These are phyloP conservation scores for Epichloe coenophiala DNA, from an alignment of 2,329 filamentous ascomycete genomes.

Conservation along the genomic window DNA sequence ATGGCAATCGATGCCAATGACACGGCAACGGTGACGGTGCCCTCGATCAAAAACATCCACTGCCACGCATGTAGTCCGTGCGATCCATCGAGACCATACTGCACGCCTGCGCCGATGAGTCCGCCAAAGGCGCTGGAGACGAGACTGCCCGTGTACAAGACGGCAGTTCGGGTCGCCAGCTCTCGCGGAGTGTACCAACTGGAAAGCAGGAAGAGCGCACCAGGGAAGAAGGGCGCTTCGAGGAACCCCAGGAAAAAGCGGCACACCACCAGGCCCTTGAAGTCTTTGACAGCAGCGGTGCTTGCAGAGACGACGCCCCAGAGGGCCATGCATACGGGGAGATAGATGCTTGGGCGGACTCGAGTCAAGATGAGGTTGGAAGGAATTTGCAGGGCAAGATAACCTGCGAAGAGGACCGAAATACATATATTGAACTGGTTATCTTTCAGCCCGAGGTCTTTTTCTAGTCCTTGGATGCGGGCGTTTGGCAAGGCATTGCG, in stretches of 20 bases:
- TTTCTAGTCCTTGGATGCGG: background rate
- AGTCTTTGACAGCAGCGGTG: constrained; percentile 28
- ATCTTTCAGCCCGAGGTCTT: background rate
- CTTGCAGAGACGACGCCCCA: constrained; percentile 27
- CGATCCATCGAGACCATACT: constrained; percentile 17
- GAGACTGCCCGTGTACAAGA: constrained; percentile 29
- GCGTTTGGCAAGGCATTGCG: constrained; percentile 5
- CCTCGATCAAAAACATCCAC: constrained; percentile 22
- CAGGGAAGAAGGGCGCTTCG: constrained; percentile 25
- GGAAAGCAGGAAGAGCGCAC: constrained; percentile 28
- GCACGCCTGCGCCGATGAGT: constrained; percentile 29
- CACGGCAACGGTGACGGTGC: constrained; percentile 14
- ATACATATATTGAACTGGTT: constrained; percentile 12
- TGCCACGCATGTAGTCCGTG: constrained; percentile 17
- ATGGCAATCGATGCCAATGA: constrained; percentile 12
- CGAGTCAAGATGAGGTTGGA: constrained; percentile 27
- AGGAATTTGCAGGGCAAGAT: constrained; percentile 18
- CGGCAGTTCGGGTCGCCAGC: constrained; percentile 27
- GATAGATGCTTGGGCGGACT: constrained; percentile 29
- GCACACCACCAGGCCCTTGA: constrained; percentile 26
- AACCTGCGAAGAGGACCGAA: constrained; percentile 26
- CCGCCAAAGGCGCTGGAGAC: constrained; percentile 26
- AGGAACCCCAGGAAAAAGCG: constrained; percentile 28
- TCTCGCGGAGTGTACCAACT: constrained; percentile 42
- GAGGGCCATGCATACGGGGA: constrained; percentile 21